Conservation (phyloP, 208 protist species). For the Tetramitus jugosus region DNA sequence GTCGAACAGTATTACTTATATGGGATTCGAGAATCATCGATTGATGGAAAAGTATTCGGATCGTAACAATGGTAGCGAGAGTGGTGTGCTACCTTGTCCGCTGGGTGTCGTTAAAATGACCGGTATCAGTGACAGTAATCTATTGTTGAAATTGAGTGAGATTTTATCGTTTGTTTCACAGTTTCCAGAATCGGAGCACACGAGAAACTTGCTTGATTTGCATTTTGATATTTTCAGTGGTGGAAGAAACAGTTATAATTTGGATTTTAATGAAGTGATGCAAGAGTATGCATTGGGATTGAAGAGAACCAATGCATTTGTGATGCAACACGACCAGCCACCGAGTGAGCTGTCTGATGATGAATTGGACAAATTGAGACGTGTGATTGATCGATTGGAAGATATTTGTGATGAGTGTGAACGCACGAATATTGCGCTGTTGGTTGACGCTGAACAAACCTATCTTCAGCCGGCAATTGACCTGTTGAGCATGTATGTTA, state of each 20-base stretch:
- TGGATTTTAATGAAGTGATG: too few species aligned
- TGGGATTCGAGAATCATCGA: too few species aligned
- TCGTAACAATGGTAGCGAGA: too few species aligned
- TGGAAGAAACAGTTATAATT: too few species aligned
- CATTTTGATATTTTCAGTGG: neutral
- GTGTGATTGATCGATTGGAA: slow-evolving; percentile 52
- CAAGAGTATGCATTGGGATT: too few species aligned
- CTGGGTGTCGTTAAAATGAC: neutral
- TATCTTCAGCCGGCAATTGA: slow-evolving; percentile 92
- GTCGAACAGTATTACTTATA: too few species aligned
- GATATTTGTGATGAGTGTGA: slow-evolving; percentile 61
- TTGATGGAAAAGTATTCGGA: too few species aligned
- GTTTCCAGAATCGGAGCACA: neutral
- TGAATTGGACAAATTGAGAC: slow-evolving; percentile 64
- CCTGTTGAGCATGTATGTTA: slow-evolving; percentile 64
- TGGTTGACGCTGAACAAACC: slow-evolving; percentile 92
- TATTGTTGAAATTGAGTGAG: neutral
- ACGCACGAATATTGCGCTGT: slow-evolving; percentile 58
- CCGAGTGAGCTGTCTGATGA: slow-evolving; percentile 49
- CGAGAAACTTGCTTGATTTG: neutral
- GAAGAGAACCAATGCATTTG: neutral
- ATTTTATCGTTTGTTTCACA: neutral
- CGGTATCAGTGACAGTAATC: neutral
- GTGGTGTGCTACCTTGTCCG: too few species aligned
- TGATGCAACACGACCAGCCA: neutral